Evolutionary conservation across 2,329 filamentous ascomycete species (phyloP), one percentile per base, ranked within the genome.

Genomic region (Exserohilum rostratum): DNA sequence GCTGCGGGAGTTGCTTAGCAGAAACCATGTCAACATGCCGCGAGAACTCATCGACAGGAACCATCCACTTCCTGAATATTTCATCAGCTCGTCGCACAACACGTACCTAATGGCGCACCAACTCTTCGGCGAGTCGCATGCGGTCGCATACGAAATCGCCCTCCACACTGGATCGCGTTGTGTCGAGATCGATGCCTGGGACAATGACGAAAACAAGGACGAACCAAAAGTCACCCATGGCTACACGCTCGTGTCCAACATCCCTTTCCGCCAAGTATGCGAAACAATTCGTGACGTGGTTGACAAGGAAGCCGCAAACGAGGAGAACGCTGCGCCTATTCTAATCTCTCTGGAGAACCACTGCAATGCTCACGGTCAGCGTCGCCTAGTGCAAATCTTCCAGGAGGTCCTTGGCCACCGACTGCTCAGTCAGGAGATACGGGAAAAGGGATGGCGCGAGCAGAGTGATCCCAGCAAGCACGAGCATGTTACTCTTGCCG

Each of bases 111-210:
- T 87, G 64, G 87, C 87, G 0, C 86, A 90, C 69, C 88, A 90
- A 74, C 82, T 90, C 2, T 87, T 81, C 62, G 88, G 88, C 4
- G 77, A 77, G 18, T 88, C 86, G 1, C 84, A 83, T 2, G 85
- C 85, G 6, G 76, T 79, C 3, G 87, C 86, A 0, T 90, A 90
- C 66, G 81, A 86, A 64, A 84, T 80, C 5, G 85, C 86, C 0
- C 76, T 90, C 13, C 77, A 75, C 27, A 83, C 85, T 0, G 88
- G 87, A 1, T 86, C 86, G 2, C 79, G 88, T 6, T 90, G 88
- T 63, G 87, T 90, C 33, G 88, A 90, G 73, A 90, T 90, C 49
- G 87, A 90, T 66, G 88, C 85, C 1, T 90, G 87, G 88, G 87
- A 90, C 64, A 80, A 87, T 43, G 78, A 82, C 33, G 82, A 85